Evolutionary conservation across 441 rosid genomes (phyloP).

Genomic region (Erodium trifolium): DNA sequence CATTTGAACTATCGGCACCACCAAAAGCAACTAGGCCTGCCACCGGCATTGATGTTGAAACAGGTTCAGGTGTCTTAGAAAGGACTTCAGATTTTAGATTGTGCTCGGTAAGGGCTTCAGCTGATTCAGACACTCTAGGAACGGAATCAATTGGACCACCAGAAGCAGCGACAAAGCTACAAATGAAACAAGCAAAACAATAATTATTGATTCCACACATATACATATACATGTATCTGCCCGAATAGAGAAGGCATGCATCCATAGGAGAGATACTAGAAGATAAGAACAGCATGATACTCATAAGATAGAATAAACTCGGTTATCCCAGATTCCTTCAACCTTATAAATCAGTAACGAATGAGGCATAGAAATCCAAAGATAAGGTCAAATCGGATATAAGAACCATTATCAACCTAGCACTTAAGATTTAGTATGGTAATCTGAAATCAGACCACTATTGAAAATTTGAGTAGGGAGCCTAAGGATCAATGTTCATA

Average conservation of each 20-base stretch:
- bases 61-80: conserved; percentile 23
- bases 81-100: conserved; percentile 25
- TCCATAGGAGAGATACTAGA: no score
- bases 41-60: conserved; percentile 27
- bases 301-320: no score
- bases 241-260: no score
- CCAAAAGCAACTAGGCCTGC: conserved; percentile 40
- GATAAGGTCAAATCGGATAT: background rate
- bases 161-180: conserved; percentile 35
- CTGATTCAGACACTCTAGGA: conserved; percentile 33
- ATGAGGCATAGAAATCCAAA: no score
- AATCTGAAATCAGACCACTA: background rate
- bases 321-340: background rate
- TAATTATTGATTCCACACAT: background rate
- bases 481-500: background rate
- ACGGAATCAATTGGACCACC: conserved; percentile 28
- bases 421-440: no score
- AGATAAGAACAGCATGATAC: no score
- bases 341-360: no score
- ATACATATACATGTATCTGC: no score
- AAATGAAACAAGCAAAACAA: conserved; percentile 11
- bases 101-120: conserved; percentile 27
- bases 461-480: background rate
- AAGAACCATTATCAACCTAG: background rate
- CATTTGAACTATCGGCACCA: conserved; percentile 25